Evolutionary conservation across 2,329 filamentous ascomycete genomes (phyloP), one percentile per base, ranked within the genome.

Genomic region (Epichloe sibirici): DNA sequence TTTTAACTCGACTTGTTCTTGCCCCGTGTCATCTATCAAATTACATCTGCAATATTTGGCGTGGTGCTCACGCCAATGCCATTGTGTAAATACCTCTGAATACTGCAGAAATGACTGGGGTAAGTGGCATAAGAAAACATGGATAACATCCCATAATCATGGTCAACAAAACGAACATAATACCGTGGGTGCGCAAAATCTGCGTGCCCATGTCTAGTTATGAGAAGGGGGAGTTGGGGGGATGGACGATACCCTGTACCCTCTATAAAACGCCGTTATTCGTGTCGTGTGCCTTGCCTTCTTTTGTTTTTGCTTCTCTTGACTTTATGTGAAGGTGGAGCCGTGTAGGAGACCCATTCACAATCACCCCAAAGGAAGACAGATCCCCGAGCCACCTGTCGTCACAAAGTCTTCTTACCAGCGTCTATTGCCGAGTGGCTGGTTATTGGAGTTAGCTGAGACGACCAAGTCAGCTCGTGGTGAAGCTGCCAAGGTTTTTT

Each of bases 401-500:
- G 4, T 37, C 28, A 35, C 21, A 31, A 25, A 40, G 5, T 48
- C 51, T 51, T 57, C 62, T 70, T 74, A 78, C 75, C 75, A 78
- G 57, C 75, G 72, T 59, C 74, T 72, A 63, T 70, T 74, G 62
- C 70, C 67, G 37, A 78, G 64, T 51, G 75, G 74, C 62, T 73
- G 64, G 59, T 71, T 73, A 63, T 78, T 78, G 64, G 74, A 71
- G 62, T 74, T 72, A 66, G 68, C 67, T 70, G 63, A 61, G 57
- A 53, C 59, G 57, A 59, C 58, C 58, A 57, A 60, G 65, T 68
- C 66, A 68, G 66, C 64, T 65, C 66, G 58, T 60, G 59, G 56
- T 59, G 62, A 53, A 51, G 53, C 51, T 63, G 56, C 61, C 60
- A 59, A 58, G 58, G 31, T 39, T 55, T 56, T 56, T 57, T 57